A percentile compares a stretch with the other conserved stretches of the same genome.
Evolutionary conservation across 768 basidiomycete genomes (phyloP).

Genomic region (Macrolepiota albuminosa): DNA sequence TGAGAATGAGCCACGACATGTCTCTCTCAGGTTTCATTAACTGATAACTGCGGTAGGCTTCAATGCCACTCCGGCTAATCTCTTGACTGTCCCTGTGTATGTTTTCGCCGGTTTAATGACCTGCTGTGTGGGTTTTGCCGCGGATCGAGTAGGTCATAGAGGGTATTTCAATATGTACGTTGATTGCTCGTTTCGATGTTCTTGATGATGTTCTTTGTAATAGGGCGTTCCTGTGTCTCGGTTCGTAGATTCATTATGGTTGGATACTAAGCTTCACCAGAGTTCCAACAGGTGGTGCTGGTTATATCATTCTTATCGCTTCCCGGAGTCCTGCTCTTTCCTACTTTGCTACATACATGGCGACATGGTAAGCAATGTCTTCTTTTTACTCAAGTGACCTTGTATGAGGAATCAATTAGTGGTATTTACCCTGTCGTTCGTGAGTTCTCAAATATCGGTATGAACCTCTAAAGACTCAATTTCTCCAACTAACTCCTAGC

Average conservation of each 20-base stretch:
- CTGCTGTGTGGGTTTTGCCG: constrained; percentile 55
- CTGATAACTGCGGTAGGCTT: constrained; percentile 36
- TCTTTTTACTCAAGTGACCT: not conserved
- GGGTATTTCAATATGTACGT: constrained; percentile 62
- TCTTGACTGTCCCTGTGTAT: constrained; percentile 77
- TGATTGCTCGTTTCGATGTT: not conserved
- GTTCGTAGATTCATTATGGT: constrained; percentile 22
- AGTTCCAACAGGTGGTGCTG: constrained; percentile 38
- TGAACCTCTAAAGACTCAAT: not conserved
- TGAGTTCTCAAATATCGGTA: constrained; percentile 26
- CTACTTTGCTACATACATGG: constrained; percentile 69
- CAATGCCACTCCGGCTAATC: constrained; percentile 66
- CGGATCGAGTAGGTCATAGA: constrained; percentile 57
- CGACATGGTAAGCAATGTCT: constrained; percentile 47
- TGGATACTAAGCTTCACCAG: not conserved
- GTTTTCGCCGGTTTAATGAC: constrained; percentile 63
- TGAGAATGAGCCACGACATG: not conserved
- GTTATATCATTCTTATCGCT: constrained; percentile 66
- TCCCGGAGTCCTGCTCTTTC: constrained; percentile 62
- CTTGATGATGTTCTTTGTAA: not conserved
- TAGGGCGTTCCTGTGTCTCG: constrained; percentile 33
- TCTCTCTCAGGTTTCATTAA: not conserved
- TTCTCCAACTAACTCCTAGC: constrained; percentile 28
- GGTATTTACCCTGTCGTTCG: constrained; percentile 75
- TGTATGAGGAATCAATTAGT: constrained; percentile 23